Conservation (phyloP, 1,139 yeast genomes). For the Martiniozyma asiatica region DNA sequence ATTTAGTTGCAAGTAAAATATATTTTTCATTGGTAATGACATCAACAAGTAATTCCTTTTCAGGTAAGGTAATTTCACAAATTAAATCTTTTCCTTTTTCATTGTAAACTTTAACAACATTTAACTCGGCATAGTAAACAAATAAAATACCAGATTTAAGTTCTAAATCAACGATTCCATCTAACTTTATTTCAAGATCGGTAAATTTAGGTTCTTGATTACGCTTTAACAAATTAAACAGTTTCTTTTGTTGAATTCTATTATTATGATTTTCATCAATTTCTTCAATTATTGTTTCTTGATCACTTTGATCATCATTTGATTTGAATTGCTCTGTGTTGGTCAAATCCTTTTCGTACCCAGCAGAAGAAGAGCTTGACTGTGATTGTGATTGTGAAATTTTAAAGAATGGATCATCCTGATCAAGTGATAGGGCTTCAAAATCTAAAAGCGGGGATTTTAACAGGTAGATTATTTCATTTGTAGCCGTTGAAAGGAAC, state of each 20-base stretch:
- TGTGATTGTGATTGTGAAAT: not conserved
- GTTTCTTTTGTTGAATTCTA: constrained; percentile 1
- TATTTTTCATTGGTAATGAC: constrained; percentile 9
- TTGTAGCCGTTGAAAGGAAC: constrained; percentile 22
- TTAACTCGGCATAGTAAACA: constrained; percentile 6
- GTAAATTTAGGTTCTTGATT: not conserved
- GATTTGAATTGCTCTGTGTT: constrained; percentile 1
- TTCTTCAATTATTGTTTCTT: constrained; percentile 8
- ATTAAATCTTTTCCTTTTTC: constrained; percentile 2
- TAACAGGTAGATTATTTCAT: constrained; percentile 22
- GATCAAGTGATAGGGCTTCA: constrained; percentile 14
- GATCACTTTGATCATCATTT: not conserved
- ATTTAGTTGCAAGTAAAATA: constrained; percentile 10
- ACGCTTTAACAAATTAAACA: not conserved
- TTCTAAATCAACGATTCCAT: constrained; percentile 6
- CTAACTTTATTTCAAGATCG: constrained; percentile 1
- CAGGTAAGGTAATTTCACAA: constrained; percentile 5
- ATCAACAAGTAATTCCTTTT: constrained; percentile 9
- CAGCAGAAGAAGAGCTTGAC: not conserved
- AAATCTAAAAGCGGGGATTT: constrained; percentile 22
- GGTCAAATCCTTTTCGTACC: not conserved
- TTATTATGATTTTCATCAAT: constrained; percentile 2
- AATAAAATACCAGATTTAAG: constrained; percentile 7
- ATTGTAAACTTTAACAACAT: constrained; percentile 6
- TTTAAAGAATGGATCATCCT: constrained; percentile 10